Conservation (phyloP, 2,329 filamentous ascomycete genomes). For the Colletotrichum cuscutae region DNA sequence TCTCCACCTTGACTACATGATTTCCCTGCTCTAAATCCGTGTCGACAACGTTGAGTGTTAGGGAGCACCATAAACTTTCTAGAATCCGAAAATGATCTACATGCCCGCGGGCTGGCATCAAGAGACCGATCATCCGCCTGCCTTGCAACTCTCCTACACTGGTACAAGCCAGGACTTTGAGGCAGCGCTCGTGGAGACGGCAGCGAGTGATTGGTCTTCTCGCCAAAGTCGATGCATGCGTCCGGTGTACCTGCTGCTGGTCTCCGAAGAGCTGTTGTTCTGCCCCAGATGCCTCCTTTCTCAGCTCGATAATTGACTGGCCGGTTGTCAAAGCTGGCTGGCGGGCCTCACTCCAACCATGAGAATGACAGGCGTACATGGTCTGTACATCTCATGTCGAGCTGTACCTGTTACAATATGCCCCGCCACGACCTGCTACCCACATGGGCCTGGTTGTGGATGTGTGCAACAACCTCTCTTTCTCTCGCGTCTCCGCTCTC, state of each 20-base stretch:
- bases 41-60: background rate
- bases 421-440: conserved; percentile 14
- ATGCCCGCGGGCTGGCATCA: conserved; percentile 2
- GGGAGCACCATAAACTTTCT: conserved; percentile 11
- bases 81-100: conserved; percentile 23
- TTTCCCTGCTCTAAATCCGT: conserved; percentile 19
- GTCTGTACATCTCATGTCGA: conserved; percentile 2
- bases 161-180: conserved; percentile 5
- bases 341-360: conserved; percentile 13
- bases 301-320: conserved; percentile 10
- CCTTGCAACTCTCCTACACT: conserved; percentile 15
- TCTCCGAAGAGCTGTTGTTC: conserved; percentile 8
- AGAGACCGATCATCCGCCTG: conserved; percentile 19
- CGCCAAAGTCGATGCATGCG: conserved; percentile 32
- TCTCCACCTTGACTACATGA: conserved; percentile 6
- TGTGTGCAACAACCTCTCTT: conserved; percentile 22
- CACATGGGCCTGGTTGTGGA: conserved; percentile 10
- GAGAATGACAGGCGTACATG: conserved; percentile 17
- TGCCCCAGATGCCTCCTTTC: background rate
- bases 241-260: conserved; percentile 27
- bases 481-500: background rate
- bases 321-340: background rate
- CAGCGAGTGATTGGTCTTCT: conserved; percentile 25
- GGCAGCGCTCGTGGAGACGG: conserved; percentile 2
- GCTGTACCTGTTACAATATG: conserved; percentile 22